Evolutionary conservation across 768 basidiomycete species (phyloP).

Genomic region (Collybia sordida): DNA sequence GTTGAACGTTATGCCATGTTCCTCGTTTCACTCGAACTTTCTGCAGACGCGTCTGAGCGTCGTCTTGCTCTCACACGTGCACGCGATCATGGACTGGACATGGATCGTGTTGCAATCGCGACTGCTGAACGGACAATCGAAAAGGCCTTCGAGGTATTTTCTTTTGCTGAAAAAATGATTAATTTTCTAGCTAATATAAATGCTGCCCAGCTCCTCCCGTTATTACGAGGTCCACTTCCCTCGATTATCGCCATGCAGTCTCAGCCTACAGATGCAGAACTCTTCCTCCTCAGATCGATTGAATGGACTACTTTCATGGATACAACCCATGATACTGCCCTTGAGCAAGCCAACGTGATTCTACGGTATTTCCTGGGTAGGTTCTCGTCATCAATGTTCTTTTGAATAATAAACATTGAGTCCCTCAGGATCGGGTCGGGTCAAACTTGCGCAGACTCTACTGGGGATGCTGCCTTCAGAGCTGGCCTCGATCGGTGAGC

Average conservation of each 20-base stretch:
- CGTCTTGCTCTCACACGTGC: slow-evolving; percentile 71
- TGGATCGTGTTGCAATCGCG: slow-evolving; percentile 73
- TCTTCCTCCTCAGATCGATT: slow-evolving; percentile 76
- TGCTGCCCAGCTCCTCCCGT: slow-evolving; percentile 47
- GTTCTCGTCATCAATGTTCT: neutral
- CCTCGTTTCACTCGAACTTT: slow-evolving; percentile 73
- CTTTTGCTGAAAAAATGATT: neutral
- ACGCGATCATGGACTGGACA: slow-evolving; percentile 81
- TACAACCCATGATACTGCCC: slow-evolving; percentile 71
- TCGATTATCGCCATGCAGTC: slow-evolving; percentile 58
- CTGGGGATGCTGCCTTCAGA: slow-evolving; percentile 63
- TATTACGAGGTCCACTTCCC: slow-evolving; percentile 56
- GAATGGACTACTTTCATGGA: slow-evolving; percentile 90
- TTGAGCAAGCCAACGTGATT: slow-evolving; percentile 87
- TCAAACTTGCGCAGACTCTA: slow-evolving; percentile 62
- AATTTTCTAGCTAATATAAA: slow-evolving; percentile 6
- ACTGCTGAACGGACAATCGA: slow-evolving; percentile 80
- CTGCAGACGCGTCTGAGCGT: slow-evolving; percentile 63
- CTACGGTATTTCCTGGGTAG: slow-evolving; percentile 88
- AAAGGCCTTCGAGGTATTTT: slow-evolving; percentile 59
- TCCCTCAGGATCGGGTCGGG: slow-evolving; percentile 64
- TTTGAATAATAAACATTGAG: neutral
- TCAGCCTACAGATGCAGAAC: slow-evolving; percentile 56
- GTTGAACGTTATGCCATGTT: slow-evolving; percentile 91
- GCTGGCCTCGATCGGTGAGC: slow-evolving; percentile 58